These are phyloP conservation scores for Clavariopsis aquatica DNA, from an alignment of 495 filamentous ascomycete genomes.

Conservation along the genomic window DNA sequence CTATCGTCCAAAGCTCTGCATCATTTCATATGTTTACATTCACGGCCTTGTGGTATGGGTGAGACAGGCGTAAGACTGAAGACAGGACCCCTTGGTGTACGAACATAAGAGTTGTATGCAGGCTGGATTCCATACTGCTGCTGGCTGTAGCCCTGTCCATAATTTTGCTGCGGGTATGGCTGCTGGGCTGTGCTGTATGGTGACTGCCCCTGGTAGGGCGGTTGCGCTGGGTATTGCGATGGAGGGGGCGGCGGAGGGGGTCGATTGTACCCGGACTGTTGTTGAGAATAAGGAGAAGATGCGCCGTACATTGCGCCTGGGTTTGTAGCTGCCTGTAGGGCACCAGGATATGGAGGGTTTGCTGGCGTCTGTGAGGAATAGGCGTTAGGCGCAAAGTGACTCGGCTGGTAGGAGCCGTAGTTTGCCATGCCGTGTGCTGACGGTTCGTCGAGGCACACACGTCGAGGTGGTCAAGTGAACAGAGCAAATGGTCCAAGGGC, in stretches of 20 bases:
- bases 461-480: background rate
- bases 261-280: slow-evolving; percentile 30
- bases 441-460: background rate
- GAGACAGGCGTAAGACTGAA: background rate
- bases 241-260: slow-evolving; percentile 31
- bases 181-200: slow-evolving; percentile 10
- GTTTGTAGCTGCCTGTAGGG: slow-evolving; percentile 9
- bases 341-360: slow-evolving; percentile 32
- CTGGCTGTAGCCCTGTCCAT: background rate
- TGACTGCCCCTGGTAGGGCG: slow-evolving; percentile 8
- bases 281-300: slow-evolving; percentile 27
- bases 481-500: background rate
- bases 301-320: slow-evolving; percentile 11
- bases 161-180: slow-evolving; percentile 25
- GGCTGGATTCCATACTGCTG: slow-evolving; percentile 6
- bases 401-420: slow-evolving; percentile 23
- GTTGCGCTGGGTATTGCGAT: background rate
- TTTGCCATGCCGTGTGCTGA: slow-evolving; percentile 21
- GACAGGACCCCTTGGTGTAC: background rate
- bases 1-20: background rate
- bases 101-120: slow-evolving; percentile 17
- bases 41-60: background rate
- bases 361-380: slow-evolving; percentile 28
- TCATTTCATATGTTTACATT: background rate
- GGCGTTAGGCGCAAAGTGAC: slow-evolving; percentile 22